Evolutionary conservation across 495 filamentous ascomycete genomes (phyloP).

Genomic region (Neurospora discreta): DNA sequence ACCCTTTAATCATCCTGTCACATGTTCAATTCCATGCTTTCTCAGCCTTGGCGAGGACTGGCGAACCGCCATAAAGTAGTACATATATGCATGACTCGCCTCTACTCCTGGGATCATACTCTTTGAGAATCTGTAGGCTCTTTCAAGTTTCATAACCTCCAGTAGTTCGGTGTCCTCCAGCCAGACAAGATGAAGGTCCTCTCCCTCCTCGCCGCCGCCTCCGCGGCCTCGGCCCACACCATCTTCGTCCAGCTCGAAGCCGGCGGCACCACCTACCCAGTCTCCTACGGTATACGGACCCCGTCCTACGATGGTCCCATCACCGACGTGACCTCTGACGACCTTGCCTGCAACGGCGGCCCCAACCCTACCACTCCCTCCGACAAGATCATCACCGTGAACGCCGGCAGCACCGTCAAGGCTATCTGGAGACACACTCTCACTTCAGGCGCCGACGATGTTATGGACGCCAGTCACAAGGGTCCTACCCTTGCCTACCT

Average conservation of each 20-base stretch:
- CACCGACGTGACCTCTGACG: constrained; percentile 37
- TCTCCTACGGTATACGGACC: constrained; percentile 26
- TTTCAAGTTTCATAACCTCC: neutral
- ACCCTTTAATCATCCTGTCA: neutral
- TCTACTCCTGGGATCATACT: neutral
- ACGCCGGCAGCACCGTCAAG: constrained; percentile 36
- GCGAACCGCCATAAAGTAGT: neutral
- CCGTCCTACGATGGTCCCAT: constrained; percentile 39
- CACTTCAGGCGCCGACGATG: constrained; percentile 31
- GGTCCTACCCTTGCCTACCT: constrained; percentile 40
- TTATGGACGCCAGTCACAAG: constrained; percentile 40
- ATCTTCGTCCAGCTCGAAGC: constrained; percentile 43
- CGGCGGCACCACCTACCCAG: constrained; percentile 23
- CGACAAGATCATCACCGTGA: constrained; percentile 34
- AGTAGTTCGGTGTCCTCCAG: neutral
- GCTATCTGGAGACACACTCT: constrained; percentile 41
- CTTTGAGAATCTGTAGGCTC: neutral
- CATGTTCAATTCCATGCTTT: neutral
- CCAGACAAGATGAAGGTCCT: constrained; percentile 15
- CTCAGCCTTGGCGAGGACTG: neutral
- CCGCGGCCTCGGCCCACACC: constrained; percentile 38
- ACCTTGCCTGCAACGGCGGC: constrained; percentile 45
- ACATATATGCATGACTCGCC: neutral
- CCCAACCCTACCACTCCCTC: constrained; percentile 41
- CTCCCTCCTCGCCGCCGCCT: constrained; percentile 19